phyloP scores from a whole-genome alignment of 345 rosid genomes.

The Eucalyptus microcorys region DNA sequence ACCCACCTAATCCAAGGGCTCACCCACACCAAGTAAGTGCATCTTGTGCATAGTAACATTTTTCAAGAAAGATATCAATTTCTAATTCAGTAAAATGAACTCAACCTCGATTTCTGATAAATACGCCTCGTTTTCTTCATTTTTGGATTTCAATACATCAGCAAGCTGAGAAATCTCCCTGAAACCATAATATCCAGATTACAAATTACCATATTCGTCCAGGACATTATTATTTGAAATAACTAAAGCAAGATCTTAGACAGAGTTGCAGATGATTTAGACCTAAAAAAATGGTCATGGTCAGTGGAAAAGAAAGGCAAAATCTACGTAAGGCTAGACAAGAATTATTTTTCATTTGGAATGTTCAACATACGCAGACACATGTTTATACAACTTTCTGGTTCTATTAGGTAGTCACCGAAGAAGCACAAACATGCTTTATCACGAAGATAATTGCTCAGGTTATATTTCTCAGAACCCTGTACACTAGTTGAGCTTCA shows the following conservation, averaged over 20 bases:
- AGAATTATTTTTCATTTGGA: not conserved
- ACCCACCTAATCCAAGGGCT: not conserved
- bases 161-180: constrained; percentile 57
- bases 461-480: not conserved
- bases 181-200: not conserved
- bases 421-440: not conserved
- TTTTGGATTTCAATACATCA: constrained; percentile 68
- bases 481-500: not conserved
- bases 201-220: not conserved
- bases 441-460: not conserved
- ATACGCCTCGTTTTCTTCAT: constrained; percentile 86
- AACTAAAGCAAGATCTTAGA: not conserved
- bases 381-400: not conserved
- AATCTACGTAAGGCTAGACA: not conserved
- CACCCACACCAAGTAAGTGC: not conserved
- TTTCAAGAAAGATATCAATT: not conserved
- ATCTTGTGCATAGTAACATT: not conserved
- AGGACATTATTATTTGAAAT: not conserved
- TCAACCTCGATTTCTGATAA: constrained; percentile 90
- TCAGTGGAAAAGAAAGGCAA: not conserved
- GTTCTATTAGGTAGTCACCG: not conserved
- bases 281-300: not conserved
- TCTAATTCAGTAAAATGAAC: not conserved
- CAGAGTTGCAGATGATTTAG: not conserved
- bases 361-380: not conserved